phyloP scores from a whole-genome alignment of 1,139 yeast genomes.

The Yamadazyma diospyri region DNA sequence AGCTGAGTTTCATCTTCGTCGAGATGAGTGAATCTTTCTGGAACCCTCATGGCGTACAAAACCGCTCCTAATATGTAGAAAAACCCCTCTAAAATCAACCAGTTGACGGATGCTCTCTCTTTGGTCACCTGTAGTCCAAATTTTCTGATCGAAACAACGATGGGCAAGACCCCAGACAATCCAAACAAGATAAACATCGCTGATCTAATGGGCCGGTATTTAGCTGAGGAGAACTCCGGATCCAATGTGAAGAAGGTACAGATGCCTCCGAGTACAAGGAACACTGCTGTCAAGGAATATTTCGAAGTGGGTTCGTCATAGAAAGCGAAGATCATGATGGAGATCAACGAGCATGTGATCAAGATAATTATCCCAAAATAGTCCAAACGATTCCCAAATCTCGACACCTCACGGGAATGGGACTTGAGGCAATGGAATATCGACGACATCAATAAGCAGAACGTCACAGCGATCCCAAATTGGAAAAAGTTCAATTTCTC shows the following conservation, averaged over 20 bases:
- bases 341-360: slow-evolving; percentile 71
- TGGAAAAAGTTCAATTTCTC: slow-evolving; percentile 36
- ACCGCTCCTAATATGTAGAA: slow-evolving; percentile 78
- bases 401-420: slow-evolving; percentile 62
- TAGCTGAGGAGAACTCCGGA: slow-evolving; percentile 61
- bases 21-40: slow-evolving; percentile 71
- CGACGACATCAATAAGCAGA: slow-evolving; percentile 72
- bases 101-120: slow-evolving; percentile 51
- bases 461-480: slow-evolving; percentile 39
- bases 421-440: slow-evolving; percentile 73
- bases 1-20: slow-evolving; percentile 22
- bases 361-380: slow-evolving; percentile 81
- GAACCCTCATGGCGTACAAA: slow-evolving; percentile 73
- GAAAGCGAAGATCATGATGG: slow-evolving; percentile 67
- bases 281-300: slow-evolving; percentile 44
- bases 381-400: slow-evolving; percentile 76
- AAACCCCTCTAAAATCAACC: slow-evolving; percentile 66
- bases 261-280: slow-evolving; percentile 51
- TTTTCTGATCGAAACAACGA: slow-evolving; percentile 44
- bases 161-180: slow-evolving; percentile 71
- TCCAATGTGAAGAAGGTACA: slow-evolving; percentile 67
- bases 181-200: slow-evolving; percentile 79
- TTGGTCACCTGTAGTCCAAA: slow-evolving; percentile 41
- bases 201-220: slow-evolving; percentile 77
- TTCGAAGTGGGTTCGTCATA: slow-evolving; percentile 46